Evolutionary conservation across 371 early-diverging fungal genomes (phyloP), one percentile per base, ranked within the genome.

Genomic region (Mortierella sp.): DNA sequence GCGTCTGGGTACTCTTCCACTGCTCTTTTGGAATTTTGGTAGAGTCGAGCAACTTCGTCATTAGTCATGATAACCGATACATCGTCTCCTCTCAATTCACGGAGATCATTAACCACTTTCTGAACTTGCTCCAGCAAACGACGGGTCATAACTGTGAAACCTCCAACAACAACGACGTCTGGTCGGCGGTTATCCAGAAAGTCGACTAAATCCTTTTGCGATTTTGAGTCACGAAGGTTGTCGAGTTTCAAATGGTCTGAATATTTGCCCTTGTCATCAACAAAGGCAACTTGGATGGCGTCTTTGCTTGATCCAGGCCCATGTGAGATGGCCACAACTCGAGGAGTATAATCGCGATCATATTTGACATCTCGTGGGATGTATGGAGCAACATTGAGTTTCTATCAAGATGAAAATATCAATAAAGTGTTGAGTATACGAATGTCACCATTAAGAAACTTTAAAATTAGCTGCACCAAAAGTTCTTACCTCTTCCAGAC

Each of bases 21-120:
- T n/a, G 89, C 95, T 23, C 90, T 85, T 62, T 87, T 88, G 22
- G 95, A 93, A 67, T 91, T 89, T 82, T 93, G 94, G 79, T 90
- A 96, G 12, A 97, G 72, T 17, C 96, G 90, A 0, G 98, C 96
- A 0, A 91, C 91, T 64, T 96, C 96, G 84, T 99, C 99, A 49
- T 93, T 91, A 13, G 93, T 92, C 54, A 94, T 85, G 10, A 88
- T 72, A 34, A 95, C 86, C 3, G 84, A 19, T 4, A 84, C 67
- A 40, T 85, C 85, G 61, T 83, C 89, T 47, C 67, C 83, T 23
- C 68, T 58, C 40, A 73, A 71, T 17, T 71, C 66, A 1, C 89
- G 87, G 65, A 89, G 83, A 54, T 91, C 92, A 15, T 84, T 79
- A 23, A 90, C 83, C 43, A 92, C 76, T 17, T 78, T 83, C 54